Evolutionary conservation across 352 stramenopile genomes (phyloP), one percentile per base, ranked within the genome.

Genomic region (Phytophthora brassicae): DNA sequence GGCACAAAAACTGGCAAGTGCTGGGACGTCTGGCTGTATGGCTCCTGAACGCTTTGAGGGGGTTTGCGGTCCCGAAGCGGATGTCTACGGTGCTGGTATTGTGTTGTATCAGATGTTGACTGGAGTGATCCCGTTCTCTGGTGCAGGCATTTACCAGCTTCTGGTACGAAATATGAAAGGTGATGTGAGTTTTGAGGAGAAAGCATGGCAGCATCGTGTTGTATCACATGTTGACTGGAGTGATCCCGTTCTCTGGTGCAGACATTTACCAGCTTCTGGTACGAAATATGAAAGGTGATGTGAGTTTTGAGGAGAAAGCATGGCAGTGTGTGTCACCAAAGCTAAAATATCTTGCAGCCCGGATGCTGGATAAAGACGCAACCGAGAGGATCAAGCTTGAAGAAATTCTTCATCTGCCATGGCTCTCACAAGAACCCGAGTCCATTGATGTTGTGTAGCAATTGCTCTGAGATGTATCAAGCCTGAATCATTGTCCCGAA

Each of bases 161-260:
- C 72, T 90, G 60, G 70, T 74, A 26, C 81, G 79, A 62, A 90
- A 88, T 77, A 87, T 88, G 78, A 52, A 74, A 6, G 79, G 78
- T 20, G 42, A 74, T 31, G 66, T 90, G 47, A 74, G 22, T 22
- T 90, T 84, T 45, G 58, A 56, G 2, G 66, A 70, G 19, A 56
- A 75, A 5, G 58, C 56, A 7, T 88, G 78, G 78, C 56, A 46
- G 0, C 48, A 59, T n/a, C n/a, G n/a, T n/a, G n/a, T n/a, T n/a
- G 31, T 88, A 78, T 59, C 75, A 86, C 63, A 88, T 88, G 78
- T 44, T 90, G 36, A 64, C 64, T 6, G 81, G 81, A 11, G 50
- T 68, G 23, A 72, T 82, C 17, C 81, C 78, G 28, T 90, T 88
- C 51, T 35, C 19, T 6, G 70, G 78, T 20, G 43, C 36, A 0